phyloP scores from a whole-genome alignment of 75 land plant genomes.

The Sequoiadendron giganteum region DNA sequence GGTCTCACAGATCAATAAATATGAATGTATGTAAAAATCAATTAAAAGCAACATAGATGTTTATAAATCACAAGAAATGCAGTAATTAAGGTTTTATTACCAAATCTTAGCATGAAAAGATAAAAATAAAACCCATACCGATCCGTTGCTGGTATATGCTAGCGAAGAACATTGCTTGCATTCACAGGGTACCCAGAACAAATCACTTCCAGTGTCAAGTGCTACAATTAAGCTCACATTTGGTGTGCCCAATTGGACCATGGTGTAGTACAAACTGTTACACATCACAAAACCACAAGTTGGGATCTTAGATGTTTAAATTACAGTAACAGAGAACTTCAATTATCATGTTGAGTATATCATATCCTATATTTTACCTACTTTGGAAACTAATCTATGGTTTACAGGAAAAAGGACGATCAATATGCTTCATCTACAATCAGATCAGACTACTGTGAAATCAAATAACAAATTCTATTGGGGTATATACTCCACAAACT shows the following conservation, averaged over 20 bases:
- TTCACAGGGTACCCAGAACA: constrained; percentile 96
- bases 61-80: background rate
- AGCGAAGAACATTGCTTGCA: constrained; percentile 66
- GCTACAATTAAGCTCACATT: constrained; percentile 76
- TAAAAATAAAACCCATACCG: constrained; percentile 21
- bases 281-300: background rate
- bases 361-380: background rate
- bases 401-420: background rate
- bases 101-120: background rate
- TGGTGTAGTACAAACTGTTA: constrained; percentile 74
- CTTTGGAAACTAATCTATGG: background rate
- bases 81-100: background rate
- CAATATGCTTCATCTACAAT: background rate
- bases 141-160: constrained; percentile 11
- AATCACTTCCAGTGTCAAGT: constrained; percentile 91
- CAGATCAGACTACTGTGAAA: background rate
- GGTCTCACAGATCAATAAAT: background rate
- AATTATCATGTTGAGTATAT: background rate
- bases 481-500: background rate
- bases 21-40: background rate
- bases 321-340: background rate
- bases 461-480: background rate
- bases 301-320: background rate
- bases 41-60: background rate
- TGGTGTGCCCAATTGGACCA: constrained; percentile 77